Evolutionary conservation across 495 filamentous ascomycete species (phyloP).

Genomic region (Pyrenula aspistea): DNA sequence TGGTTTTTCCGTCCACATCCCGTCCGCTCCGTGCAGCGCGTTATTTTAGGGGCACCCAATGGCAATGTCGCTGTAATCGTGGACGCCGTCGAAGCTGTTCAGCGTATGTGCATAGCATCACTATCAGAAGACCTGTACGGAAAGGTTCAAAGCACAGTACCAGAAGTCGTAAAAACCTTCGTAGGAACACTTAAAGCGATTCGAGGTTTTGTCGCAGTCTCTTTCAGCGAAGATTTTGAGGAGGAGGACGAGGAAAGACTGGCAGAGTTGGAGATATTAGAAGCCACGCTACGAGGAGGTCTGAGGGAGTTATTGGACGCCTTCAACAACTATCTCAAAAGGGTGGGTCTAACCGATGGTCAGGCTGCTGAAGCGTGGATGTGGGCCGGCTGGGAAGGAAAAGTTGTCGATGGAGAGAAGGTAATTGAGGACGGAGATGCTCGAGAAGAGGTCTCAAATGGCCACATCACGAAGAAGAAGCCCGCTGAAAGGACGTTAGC

Average conservation of each 20-base stretch:
- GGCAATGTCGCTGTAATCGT: conserved; percentile 51
- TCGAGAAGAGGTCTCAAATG: not conserved
- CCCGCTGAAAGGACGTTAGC: not conserved
- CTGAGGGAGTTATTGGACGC: conserved; percentile 48
- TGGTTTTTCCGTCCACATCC: conserved; percentile 60
- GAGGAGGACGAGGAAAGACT: conserved; percentile 26
- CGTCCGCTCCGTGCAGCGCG: conserved; percentile 40
- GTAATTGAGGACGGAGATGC: not conserved
- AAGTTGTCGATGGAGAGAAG: not conserved
- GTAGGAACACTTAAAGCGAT: conserved; percentile 53
- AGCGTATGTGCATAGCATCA: conserved; percentile 54
- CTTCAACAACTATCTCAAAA: conserved; percentile 58
- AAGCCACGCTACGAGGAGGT: conserved; percentile 43
- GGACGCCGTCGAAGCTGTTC: conserved; percentile 59
- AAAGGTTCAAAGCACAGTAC: conserved; percentile 68
- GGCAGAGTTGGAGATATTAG: conserved; percentile 51
- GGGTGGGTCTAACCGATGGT: conserved; percentile 38
- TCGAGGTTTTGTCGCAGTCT: conserved; percentile 48
- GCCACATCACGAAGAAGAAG: not conserved
- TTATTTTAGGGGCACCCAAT: conserved; percentile 58
- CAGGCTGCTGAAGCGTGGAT: not conserved
- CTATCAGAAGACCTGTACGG: conserved; percentile 79
- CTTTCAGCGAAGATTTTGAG: conserved; percentile 26
- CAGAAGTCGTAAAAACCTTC: conserved; percentile 57
- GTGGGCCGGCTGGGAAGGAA: not conserved